Percentiles rank a stretch among this genome's conserved stretches.
Evolutionary conservation across 805 yeast genomes (phyloP).

Genomic region (Cyberlindnera mississippiensis): DNA sequence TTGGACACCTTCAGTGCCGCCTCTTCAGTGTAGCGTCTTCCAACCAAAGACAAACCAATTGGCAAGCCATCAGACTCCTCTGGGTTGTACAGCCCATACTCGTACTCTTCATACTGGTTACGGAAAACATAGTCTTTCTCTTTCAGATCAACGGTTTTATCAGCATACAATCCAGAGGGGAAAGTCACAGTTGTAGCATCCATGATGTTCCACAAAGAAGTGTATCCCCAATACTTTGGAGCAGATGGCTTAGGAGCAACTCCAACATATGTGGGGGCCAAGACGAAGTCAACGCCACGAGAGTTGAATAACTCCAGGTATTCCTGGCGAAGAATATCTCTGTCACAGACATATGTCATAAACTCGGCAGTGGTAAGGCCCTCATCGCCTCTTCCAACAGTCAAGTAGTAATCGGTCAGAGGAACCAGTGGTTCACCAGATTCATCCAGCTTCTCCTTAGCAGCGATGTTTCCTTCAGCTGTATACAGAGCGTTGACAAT

Average conservation of each 20-base stretch:
- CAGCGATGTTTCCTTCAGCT: conserved; percentile 65
- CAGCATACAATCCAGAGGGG: conserved; percentile 46
- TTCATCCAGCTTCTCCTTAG: conserved; percentile 44
- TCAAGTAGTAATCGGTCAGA: conserved; percentile 58
- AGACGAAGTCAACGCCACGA: conserved; percentile 57
- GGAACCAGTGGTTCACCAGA: conserved; percentile 73
- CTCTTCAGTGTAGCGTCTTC: conserved; percentile 48
- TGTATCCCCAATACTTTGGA: conserved; percentile 76
- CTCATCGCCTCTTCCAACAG: conserved; percentile 54
- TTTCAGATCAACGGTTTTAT: conserved; percentile 44
- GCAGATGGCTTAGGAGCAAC: conserved; percentile 67
- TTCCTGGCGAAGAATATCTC: conserved; percentile 59
- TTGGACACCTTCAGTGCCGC: conserved; percentile 7
- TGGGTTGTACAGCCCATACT: conserved; percentile 30
- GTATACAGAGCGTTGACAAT: conserved; percentile 51
- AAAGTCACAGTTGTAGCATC: conserved; percentile 64
- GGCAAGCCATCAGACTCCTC: conserved; percentile 52
- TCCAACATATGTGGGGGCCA: conserved; percentile 64
- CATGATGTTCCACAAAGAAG: conserved; percentile 65
- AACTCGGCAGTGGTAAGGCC: conserved; percentile 46
- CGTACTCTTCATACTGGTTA: conserved; percentile 31
- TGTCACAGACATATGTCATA: conserved; percentile 47
- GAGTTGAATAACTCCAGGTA: conserved; percentile 50
- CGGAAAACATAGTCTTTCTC: conserved; percentile 25
- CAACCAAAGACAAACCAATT: conserved; percentile 44